A percentile compares a stretch with the other conserved stretches of the same genome.
phyloP scores from a whole-genome alignment of 306 rosid species.

The Luffa acutangula region DNA sequence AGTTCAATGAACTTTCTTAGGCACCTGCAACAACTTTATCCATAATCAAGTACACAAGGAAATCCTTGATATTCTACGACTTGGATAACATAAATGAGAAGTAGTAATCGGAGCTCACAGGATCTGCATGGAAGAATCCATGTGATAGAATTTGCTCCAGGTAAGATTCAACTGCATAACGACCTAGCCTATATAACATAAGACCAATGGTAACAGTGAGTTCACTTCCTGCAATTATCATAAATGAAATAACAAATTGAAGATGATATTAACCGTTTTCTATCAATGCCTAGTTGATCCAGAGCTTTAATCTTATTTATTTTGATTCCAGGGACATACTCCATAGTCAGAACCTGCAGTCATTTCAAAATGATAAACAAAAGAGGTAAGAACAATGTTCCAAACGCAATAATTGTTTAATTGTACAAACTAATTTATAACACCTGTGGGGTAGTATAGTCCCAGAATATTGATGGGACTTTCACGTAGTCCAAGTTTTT shows the following conservation, averaged over 20 bases:
- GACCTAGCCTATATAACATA: conserved; percentile 54
- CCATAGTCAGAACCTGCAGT: conserved; percentile 89
- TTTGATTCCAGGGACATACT: conserved; percentile 98
- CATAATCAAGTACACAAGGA: not conserved
- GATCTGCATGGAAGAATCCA: conserved; percentile 99
- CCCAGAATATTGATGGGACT: conserved; percentile 86
- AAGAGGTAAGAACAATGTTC: not conserved
- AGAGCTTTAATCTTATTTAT: conserved; percentile 90
- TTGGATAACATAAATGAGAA: not conserved
- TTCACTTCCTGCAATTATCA: not conserved
- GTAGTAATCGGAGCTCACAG: conserved; percentile 44
- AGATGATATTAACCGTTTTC: conserved; percentile 49
- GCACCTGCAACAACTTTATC: not conserved
- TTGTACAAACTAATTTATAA: conserved; percentile 6
- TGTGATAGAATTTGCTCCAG: conserved; percentile 96
- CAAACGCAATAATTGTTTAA: conserved; percentile 1
- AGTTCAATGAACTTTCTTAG: not conserved
- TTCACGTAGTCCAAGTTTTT: conserved; percentile 76
- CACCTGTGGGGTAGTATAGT: conserved; percentile 94
- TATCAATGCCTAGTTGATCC: conserved; percentile 94
- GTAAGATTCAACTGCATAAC: conserved; percentile 97
- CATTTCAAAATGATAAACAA: conserved; percentile 11
- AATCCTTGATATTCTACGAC: not conserved
- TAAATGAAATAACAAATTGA: conserved; percentile 3
- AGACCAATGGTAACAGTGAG: conserved; percentile 2